Conservation (phyloP, 1,284 basidiomycete genomes). For the Microbotryomycetes sp. region DNA sequence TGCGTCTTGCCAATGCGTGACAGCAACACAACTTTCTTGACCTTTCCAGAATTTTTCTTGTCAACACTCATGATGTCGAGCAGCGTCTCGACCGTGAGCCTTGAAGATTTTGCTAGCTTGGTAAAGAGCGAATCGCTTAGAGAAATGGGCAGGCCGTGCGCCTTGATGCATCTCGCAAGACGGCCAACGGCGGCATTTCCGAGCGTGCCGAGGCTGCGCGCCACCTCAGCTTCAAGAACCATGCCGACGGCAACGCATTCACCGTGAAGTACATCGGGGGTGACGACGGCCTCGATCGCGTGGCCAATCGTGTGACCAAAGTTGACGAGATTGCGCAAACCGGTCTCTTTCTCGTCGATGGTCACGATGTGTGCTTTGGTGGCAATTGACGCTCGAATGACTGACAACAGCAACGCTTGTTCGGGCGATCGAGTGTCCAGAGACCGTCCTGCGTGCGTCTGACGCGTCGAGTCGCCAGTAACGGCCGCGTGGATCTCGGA, state of each 20-base stretch:
- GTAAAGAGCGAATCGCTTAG: conserved; percentile 67
- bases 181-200: conserved; percentile 83
- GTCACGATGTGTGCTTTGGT: conserved; percentile 95
- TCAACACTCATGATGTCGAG: conserved; percentile 89
- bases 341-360: conserved; percentile 87
- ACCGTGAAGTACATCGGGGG: conserved; percentile 83
- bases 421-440: conserved; percentile 61
- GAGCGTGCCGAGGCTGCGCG: conserved; percentile 75
- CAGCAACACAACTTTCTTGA: conserved; percentile 91
- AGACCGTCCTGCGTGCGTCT: conserved; percentile 55
- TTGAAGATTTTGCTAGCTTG: conserved; percentile 55
- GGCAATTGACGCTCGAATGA: conserved; percentile 36
- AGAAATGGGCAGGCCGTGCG: conserved; percentile 77
- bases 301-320: conserved; percentile 95
- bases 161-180: conserved; percentile 70
- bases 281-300: conserved; percentile 88
- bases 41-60: conserved; percentile 87
- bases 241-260: conserved; percentile 90
- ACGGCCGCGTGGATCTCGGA: conserved; percentile 77
- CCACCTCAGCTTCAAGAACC: conserved; percentile 86
- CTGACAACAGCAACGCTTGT: conserved; percentile 42
- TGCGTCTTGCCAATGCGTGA: conserved; percentile 83
- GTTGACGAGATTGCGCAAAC: conserved; percentile 91
- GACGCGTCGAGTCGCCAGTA: conserved; percentile 52
- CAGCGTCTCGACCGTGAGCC: conserved; percentile 68